These are phyloP conservation scores for Aspergillus sp. DNA, from an alignment of 2,329 filamentous ascomycete species.

Conservation along the genomic window DNA sequence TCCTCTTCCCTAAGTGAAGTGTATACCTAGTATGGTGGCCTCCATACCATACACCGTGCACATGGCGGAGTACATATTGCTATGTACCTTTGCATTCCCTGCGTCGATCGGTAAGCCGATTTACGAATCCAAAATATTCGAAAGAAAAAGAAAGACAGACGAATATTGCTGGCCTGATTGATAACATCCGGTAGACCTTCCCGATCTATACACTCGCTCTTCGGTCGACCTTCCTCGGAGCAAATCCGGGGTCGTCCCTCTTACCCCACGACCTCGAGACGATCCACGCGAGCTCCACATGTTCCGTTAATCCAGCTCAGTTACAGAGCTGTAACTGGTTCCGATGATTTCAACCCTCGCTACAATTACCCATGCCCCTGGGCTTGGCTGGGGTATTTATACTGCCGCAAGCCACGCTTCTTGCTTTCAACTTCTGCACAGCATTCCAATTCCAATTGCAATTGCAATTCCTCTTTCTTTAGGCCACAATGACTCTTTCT, in stretches of 20 bases:
- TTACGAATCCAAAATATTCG: neutral
- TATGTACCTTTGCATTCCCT: neutral
- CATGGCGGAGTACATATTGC: neutral
- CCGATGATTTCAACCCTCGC: neutral
- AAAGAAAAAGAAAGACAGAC: neutral
- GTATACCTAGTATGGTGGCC: too few species aligned
- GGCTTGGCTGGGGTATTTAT: neutral
- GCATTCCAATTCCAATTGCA: neutral
- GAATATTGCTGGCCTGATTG: neutral
- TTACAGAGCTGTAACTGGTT: neutral
- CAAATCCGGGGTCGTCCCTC: neutral
- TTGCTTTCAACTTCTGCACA: neutral
- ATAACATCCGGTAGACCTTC: neutral
- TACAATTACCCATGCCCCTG: neutral
- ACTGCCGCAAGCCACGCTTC: neutral
- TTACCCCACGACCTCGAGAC: neutral
- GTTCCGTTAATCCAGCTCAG: neutral
- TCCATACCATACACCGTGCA: too few species aligned
- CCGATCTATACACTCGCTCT: neutral
- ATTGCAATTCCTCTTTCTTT: neutral
- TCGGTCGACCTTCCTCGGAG: neutral
- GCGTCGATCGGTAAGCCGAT: neutral
- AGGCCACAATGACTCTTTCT: constrained; percentile 10
- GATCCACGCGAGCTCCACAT: neutral
- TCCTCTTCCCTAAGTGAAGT: too few species aligned